Percentiles rank a stretch among this genome's conserved stretches.
phyloP scores from a whole-genome alignment of 2,329 filamentous ascomycete genomes.

The Hymenoscyphus linearis region DNA sequence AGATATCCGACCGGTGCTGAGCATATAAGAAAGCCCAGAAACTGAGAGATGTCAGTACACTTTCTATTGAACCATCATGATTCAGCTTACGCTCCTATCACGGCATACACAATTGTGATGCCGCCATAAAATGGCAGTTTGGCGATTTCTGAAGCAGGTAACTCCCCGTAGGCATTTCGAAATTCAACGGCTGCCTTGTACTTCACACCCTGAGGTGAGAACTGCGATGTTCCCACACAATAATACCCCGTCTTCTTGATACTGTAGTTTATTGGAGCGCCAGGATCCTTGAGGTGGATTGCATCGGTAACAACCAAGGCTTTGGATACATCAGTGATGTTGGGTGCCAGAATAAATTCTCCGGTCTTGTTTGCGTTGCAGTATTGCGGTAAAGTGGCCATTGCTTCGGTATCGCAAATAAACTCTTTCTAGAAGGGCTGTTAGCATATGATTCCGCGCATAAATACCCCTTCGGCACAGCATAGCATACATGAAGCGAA shows the following conservation, averaged over 20 bases:
- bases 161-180: constrained; percentile 91
- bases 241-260: constrained; percentile 94
- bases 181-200: constrained; percentile 86
- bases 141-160: constrained; percentile 90
- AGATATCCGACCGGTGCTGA: constrained; percentile 86
- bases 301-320: constrained; percentile 74
- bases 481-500: constrained; percentile 45
- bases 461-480: not conserved
- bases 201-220: constrained; percentile 51
- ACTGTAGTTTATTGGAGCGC: constrained; percentile 68
- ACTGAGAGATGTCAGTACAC: constrained; percentile 33
- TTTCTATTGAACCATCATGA: constrained; percentile 2
- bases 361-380: constrained; percentile 78
- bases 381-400: constrained; percentile 51
- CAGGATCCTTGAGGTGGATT: constrained; percentile 71
- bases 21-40: constrained; percentile 96
- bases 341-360: constrained; percentile 73
- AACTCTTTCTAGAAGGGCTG: constrained; percentile 49
- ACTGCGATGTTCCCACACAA: constrained; percentile 77
- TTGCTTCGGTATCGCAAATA: constrained; percentile 71
- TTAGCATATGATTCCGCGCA: constrained; percentile 6
- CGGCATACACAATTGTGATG: constrained; percentile 86
- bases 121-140: constrained; percentile 97
- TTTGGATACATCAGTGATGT: constrained; percentile 66
- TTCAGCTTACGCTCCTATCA: constrained; percentile 62